A percentile compares a stretch with the other conserved stretches of the same genome.
These are phyloP conservation scores for Plasmodium yoelii DNA, from an alignment of 169 alveolate genomes.

Conservation along the genomic window DNA sequence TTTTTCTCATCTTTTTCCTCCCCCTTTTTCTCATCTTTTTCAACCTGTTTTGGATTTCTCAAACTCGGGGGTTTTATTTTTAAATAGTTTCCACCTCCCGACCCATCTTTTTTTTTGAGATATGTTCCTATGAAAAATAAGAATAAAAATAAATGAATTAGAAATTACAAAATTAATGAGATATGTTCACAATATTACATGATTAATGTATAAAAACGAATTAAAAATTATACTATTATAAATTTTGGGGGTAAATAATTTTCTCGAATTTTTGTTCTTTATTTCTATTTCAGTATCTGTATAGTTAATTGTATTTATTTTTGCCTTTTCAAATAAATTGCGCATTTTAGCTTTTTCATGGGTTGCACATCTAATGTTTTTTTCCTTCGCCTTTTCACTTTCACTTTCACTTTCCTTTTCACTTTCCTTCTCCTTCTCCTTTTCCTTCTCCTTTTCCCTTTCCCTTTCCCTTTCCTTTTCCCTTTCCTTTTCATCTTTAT, in stretches of 20 bases:
- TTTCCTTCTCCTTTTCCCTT: too few relatives aligned
- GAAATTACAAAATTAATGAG: neutral
- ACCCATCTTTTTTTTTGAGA: constrained; percentile 36
- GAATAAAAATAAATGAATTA: neutral
- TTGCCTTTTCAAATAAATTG: too few relatives aligned
- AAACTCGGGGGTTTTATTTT: constrained; percentile 6
- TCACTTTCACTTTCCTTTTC: too few relatives aligned
- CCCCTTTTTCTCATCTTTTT: neutral
- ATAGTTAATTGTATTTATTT: too few relatives aligned
- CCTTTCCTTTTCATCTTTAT: too few relatives aligned
- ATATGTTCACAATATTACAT: too few relatives aligned
- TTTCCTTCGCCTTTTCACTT: too few relatives aligned
- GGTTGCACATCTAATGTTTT: too few relatives aligned
- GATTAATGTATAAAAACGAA: neutral
- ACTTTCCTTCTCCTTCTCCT: too few relatives aligned
- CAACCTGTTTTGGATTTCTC: neutral
- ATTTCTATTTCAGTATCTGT: constrained; percentile 15
- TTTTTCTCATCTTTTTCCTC: neutral
- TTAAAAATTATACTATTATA: neutral
- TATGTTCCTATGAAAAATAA: neutral
- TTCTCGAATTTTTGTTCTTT: constrained; percentile 1
- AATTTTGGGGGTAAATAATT: neutral
- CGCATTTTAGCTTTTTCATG: too few relatives aligned
- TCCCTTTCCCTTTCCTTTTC: too few relatives aligned
- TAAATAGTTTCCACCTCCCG: constrained; percentile 66